Conservation (phyloP, 805 yeast genomes). For the Kuraishia capsulata region DNA sequence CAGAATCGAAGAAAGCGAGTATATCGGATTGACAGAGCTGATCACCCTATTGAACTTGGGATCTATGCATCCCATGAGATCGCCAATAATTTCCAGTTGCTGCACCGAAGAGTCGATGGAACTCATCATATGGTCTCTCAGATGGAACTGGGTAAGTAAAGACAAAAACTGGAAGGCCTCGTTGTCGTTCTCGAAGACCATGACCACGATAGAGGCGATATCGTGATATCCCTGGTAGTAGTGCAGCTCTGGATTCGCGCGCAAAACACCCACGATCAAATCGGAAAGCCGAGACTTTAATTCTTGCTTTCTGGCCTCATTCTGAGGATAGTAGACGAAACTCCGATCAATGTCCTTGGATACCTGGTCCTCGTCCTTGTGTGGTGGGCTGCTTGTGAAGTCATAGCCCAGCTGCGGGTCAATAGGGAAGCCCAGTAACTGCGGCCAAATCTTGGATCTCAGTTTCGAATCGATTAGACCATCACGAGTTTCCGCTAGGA, state of each 20-base stretch:
- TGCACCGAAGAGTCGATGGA: conserved; percentile 56
- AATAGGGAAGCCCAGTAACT: conserved; percentile 18
- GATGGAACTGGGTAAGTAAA: conserved; percentile 44
- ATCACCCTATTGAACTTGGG: conserved; percentile 29
- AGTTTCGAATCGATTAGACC: conserved; percentile 35
- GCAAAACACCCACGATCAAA: conserved; percentile 44
- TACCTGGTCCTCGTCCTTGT: conserved; percentile 74
- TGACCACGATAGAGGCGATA: conserved; percentile 56
- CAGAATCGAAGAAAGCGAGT: conserved; percentile 66
- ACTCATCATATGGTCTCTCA: conserved; percentile 82
- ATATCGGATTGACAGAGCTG: conserved; percentile 41
- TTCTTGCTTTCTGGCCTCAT: conserved; percentile 10
- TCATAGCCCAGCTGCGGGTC: conserved; percentile 18
- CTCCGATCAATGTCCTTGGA: conserved; percentile 70
- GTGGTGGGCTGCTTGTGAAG: no score
- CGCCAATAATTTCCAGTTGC: conserved; percentile 60
- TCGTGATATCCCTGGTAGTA: conserved; percentile 96
- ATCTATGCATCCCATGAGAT: conserved; percentile 44
- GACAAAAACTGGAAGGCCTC: conserved; percentile 39
- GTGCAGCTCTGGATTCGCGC: conserved; percentile 50
- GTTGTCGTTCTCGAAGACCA: conserved; percentile 32
- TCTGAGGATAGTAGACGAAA: conserved; percentile 33
- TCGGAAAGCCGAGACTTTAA: conserved; percentile 31
- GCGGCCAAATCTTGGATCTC: conserved; percentile 43
- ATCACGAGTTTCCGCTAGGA: conserved; percentile 32